These are phyloP conservation scores for Orbilia ellipsospora DNA, from an alignment of 2,329 filamentous ascomycete species.

Conservation along the genomic window DNA sequence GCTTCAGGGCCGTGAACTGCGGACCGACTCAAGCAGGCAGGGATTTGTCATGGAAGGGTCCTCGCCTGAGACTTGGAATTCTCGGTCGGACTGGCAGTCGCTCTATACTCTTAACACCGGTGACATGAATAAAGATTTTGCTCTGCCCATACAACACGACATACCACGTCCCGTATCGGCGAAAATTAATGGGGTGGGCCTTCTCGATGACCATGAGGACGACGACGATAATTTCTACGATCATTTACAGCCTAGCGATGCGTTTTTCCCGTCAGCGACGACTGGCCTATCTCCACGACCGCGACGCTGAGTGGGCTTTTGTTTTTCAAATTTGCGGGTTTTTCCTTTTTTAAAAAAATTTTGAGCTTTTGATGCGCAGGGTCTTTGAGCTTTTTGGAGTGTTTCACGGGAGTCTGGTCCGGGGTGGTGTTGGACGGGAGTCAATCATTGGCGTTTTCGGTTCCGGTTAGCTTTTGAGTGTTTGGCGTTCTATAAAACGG, in stretches of 20 bases:
- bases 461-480: not conserved
- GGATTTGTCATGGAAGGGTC: slow-evolving; percentile 23
- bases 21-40: slow-evolving; percentile 39
- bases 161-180: slow-evolving; percentile 22
- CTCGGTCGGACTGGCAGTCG: slow-evolving; percentile 41
- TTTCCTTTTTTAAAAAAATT: not conserved
- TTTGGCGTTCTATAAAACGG: slow-evolving; percentile 3
- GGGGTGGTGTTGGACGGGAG: slow-evolving; percentile 1
- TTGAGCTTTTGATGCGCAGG: not conserved
- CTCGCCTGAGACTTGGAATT: slow-evolving; percentile 43
- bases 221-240: slow-evolving; percentile 55
- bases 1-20: slow-evolving; percentile 13
- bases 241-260: slow-evolving; percentile 51
- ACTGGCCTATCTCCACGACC: slow-evolving; percentile 42
- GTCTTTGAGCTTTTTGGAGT: not conserved
- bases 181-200: slow-evolving; percentile 22
- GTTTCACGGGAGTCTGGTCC: not conserved
- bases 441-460: slow-evolving; percentile 18
- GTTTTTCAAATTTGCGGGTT: too few relatives aligned
- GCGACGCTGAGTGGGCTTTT: not conserved
- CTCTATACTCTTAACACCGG: slow-evolving; percentile 29
- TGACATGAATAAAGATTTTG: slow-evolving; percentile 22
- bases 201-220: slow-evolving; percentile 48
- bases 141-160: slow-evolving; percentile 16
- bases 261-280: slow-evolving; percentile 48